These are phyloP conservation scores for Kernera saxatilis DNA, from an alignment of 345 rosid species.

Conservation along the genomic window DNA sequence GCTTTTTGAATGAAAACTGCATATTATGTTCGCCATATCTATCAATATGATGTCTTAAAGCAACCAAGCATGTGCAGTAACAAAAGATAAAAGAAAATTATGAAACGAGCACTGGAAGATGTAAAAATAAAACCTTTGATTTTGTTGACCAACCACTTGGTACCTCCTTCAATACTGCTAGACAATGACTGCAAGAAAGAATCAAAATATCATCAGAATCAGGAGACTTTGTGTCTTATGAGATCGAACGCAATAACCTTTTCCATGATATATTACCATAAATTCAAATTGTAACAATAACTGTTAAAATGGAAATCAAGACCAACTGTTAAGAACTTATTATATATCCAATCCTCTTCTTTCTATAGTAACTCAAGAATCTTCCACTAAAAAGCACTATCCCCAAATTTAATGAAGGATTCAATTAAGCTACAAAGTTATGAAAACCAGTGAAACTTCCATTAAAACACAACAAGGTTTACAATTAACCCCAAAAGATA, in stretches of 20 bases:
- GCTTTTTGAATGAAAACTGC: too few relatives aligned
- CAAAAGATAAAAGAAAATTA: background rate
- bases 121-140: constrained; percentile 56
- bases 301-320: background rate
- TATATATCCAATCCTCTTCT: background rate
- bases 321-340: background rate
- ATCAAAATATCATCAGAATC: constrained; percentile 1
- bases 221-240: background rate
- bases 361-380: background rate
- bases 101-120: background rate
- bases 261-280: background rate
- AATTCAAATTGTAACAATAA: background rate
- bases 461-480: background rate
- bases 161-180: constrained; percentile 81
- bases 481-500: background rate
- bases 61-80: background rate
- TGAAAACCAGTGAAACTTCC: background rate
- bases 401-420: constrained; percentile 1
- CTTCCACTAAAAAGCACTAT: background rate
- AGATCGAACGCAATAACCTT: background rate
- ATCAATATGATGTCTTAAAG: background rate
- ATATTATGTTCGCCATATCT: background rate
- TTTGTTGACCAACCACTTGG: constrained; percentile 92
- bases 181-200: constrained; percentile 54
- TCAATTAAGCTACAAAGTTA: constrained; percentile 3